Conservation (phyloP, 305 asterid species). For the Withania somnifera region DNA sequence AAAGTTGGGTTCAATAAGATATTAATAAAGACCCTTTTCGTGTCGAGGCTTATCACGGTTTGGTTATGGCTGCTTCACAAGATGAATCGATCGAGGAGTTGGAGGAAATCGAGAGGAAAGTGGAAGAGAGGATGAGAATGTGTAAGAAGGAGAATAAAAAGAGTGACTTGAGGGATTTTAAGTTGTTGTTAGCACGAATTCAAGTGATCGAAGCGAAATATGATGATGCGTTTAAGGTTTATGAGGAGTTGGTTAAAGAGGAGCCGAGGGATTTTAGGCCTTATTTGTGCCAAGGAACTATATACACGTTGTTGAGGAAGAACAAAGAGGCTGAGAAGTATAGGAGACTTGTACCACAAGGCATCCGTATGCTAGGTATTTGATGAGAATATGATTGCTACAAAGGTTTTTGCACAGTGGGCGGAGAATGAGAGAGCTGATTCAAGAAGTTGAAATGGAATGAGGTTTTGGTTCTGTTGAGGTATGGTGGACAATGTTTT, state of each 20-base stretch:
- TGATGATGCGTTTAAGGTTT: constrained; percentile 49
- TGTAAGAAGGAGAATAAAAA: constrained; percentile 48
- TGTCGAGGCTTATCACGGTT: constrained; percentile 83
- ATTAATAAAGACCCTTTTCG: constrained; percentile 49
- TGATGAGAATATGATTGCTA: constrained; percentile 83
- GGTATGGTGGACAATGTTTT: neutral
- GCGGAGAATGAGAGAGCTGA: constrained; percentile 52
- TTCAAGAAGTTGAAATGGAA: constrained; percentile 25
- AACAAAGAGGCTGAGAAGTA: constrained; percentile 70
- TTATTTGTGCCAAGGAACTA: constrained; percentile 75
- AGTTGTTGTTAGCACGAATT: constrained; percentile 72
- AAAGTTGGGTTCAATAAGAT: constrained; percentile 50
- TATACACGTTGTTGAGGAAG: constrained; percentile 65
- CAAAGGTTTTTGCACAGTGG: constrained; percentile 63
- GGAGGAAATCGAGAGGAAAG: constrained; percentile 26
- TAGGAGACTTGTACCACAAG: constrained; percentile 66
- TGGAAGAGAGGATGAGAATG: constrained; percentile 41
- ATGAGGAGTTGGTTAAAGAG: constrained; percentile 62
- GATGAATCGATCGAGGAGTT: constrained; percentile 41
- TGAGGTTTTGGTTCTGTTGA: neutral
- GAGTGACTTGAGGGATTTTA: constrained; percentile 56
- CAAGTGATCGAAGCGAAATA: constrained; percentile 52
- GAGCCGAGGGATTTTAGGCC: constrained; percentile 95
- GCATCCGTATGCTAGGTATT: constrained; percentile 68
- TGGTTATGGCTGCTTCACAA: constrained; percentile 54